These are phyloP conservation scores for Neotropicomus parvogracilis DNA, from an alignment of 1,284 basidiomycete species.

Conservation along the genomic window DNA sequence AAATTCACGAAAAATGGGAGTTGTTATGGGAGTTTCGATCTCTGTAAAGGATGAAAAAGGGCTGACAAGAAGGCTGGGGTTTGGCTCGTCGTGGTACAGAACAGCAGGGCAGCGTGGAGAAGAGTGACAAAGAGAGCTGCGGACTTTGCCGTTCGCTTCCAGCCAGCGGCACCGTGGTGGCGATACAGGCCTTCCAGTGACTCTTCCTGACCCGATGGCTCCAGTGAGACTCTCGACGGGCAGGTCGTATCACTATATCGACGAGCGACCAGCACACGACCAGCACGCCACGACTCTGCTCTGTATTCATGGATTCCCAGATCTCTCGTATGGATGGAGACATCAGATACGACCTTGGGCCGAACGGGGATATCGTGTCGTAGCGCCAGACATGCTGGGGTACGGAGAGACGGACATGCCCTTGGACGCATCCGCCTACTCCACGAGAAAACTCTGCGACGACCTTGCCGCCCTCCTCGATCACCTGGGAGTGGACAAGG, in stretches of 20 bases:
- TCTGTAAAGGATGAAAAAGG: slow-evolving; percentile 17
- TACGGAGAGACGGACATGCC: slow-evolving; percentile 70
- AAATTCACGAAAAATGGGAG: slow-evolving; percentile 17
- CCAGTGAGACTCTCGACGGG: slow-evolving; percentile 52
- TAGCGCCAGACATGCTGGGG: slow-evolving; percentile 70
- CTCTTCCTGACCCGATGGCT: background rate
- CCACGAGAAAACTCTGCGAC: slow-evolving; percentile 52
- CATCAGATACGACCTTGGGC: slow-evolving; percentile 68
- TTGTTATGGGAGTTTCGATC: slow-evolving; percentile 6
- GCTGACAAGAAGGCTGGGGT: slow-evolving; percentile 1
- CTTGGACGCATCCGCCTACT: slow-evolving; percentile 49
- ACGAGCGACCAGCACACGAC: slow-evolving; percentile 50
- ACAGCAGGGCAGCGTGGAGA: slow-evolving; percentile 21
- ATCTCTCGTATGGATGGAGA: slow-evolving; percentile 70
- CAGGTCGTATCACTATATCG: slow-evolving; percentile 62
- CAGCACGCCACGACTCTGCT: slow-evolving; percentile 50
- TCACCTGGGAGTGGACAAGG: slow-evolving; percentile 45
- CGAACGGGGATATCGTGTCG: slow-evolving; percentile 56
- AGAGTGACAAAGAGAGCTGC: slow-evolving; percentile 28
- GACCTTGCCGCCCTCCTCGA: slow-evolving; percentile 66
- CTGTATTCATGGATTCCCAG: slow-evolving; percentile 74
- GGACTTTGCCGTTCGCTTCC: slow-evolving; percentile 27
- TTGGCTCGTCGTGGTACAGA: slow-evolving; percentile 9
- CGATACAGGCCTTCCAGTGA: too few species aligned
- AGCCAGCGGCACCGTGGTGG: slow-evolving; percentile 21